A percentile compares a stretch with the other conserved stretches of the same genome.
Conservation (phyloP, 1,284 basidiomycete genomes). For the Rhodotorula sp. region DNA sequence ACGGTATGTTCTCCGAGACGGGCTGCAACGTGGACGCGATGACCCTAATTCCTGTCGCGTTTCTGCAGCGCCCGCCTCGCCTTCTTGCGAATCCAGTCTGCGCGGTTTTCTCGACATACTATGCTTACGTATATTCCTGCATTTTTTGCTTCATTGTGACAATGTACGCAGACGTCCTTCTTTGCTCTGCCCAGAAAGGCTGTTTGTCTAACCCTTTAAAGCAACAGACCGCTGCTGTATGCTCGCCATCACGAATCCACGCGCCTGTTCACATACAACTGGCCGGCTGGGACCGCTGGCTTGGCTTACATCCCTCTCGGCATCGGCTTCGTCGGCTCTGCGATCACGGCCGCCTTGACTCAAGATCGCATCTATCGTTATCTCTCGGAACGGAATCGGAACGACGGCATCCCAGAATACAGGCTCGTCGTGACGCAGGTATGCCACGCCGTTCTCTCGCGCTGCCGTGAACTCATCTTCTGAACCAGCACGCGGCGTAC, state of each 20-base stretch:
- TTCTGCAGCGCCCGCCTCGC: slow-evolving; percentile 50
- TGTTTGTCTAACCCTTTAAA: neutral
- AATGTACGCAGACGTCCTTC: no score
- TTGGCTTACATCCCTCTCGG: slow-evolving; percentile 52
- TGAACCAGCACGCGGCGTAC: no score
- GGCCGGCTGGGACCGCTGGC: slow-evolving; percentile 49
- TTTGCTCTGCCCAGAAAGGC: no score
- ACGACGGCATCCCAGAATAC: slow-evolving; percentile 50
- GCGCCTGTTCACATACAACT: slow-evolving; percentile 51
- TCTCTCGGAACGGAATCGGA: slow-evolving; percentile 44
- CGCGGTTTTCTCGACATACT: slow-evolving; percentile 50
- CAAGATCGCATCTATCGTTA: slow-evolving; percentile 53
- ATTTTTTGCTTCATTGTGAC: slow-evolving; percentile 53
- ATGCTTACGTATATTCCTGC: slow-evolving; percentile 53
- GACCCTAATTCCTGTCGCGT: neutral
- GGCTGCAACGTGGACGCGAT: no score
- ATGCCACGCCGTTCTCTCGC: neutral
- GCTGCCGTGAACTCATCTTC: no score
- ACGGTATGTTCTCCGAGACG: neutral
- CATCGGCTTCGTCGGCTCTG: slow-evolving; percentile 51
- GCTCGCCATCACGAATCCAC: slow-evolving; percentile 44
- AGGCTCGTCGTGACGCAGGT: slow-evolving; percentile 40
- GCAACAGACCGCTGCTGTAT: slow-evolving; percentile 50
- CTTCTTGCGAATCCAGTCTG: slow-evolving; percentile 51
- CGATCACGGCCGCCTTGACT: slow-evolving; percentile 48